phyloP scores from a whole-genome alignment of 495 filamentous ascomycete species.

The Margaritispora aquatica region DNA sequence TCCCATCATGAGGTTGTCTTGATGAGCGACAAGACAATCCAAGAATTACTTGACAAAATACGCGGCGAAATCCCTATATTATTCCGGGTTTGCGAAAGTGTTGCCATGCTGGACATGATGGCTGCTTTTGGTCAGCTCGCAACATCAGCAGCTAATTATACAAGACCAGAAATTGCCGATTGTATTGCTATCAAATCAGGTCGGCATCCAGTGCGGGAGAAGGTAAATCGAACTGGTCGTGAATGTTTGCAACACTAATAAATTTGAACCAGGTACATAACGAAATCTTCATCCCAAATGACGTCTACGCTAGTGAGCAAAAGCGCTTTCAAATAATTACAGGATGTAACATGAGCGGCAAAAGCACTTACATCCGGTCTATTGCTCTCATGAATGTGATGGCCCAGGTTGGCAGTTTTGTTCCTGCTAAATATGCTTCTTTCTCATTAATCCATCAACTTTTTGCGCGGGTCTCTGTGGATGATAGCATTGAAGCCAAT shows the following conservation, averaged over 20 bases:
- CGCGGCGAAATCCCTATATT: constrained; percentile 60
- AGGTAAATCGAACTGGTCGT: constrained; percentile 45
- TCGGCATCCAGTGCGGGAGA: constrained; percentile 80
- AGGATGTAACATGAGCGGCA: constrained; percentile 98
- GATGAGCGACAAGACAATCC: constrained; percentile 67
- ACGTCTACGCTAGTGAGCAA: constrained; percentile 73
- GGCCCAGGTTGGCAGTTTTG: constrained; percentile 89
- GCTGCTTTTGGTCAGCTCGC: constrained; percentile 73
- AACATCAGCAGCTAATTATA: constrained; percentile 65
- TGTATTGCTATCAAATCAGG: constrained; percentile 72
- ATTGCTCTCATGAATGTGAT: constrained; percentile 82
- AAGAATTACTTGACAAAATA: constrained; percentile 61
- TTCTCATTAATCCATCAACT: constrained; percentile 77
- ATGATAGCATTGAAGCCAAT: constrained; percentile 87
- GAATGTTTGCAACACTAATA: too few relatives aligned
- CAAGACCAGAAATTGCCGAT: constrained; percentile 68
- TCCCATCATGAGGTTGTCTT: constrained; percentile 74
- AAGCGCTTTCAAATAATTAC: constrained; percentile 88
- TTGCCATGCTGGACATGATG: constrained; percentile 93
- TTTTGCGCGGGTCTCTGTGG: constrained; percentile 79
- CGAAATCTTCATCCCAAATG: constrained; percentile 75
- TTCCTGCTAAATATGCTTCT: constrained; percentile 77
- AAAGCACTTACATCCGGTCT: constrained; percentile 88
- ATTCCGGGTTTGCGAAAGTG: constrained; percentile 74
- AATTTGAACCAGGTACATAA: constrained; percentile 31